Conservation (phyloP, 108 stramenopile species). For the Craspedostauros australis region DNA sequence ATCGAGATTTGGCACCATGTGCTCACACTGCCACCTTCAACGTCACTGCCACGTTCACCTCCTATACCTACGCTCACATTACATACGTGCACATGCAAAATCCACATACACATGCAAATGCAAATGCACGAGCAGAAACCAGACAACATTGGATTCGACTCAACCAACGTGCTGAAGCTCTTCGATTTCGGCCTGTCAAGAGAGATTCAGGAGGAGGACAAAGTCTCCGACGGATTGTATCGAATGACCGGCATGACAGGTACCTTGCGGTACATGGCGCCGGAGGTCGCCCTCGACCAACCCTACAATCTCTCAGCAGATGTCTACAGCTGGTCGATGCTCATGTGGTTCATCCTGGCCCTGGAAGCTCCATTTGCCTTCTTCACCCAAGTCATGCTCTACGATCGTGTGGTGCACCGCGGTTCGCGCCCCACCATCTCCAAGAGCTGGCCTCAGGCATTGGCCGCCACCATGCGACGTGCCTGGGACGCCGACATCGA, state of each 20-base stretch:
- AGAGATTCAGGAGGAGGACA: conserved; percentile 7
- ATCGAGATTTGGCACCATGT: too few relatives aligned
- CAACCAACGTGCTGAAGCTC: conserved; percentile 17
- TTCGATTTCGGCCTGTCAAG: conserved; percentile 41
- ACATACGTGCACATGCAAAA: too few relatives aligned
- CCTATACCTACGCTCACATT: too few relatives aligned
- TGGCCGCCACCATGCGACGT: conserved; percentile 43
- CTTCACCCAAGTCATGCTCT: conserved; percentile 31
- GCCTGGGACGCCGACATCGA: conserved; percentile 48
- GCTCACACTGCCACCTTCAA: too few relatives aligned
- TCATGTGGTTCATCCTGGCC: conserved; percentile 63
- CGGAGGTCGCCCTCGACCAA: conserved; percentile 52
- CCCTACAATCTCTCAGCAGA: conserved; percentile 65
- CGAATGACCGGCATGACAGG: conserved; percentile 36
- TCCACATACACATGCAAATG: too few relatives aligned
- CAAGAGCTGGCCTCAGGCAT: conserved; percentile 51
- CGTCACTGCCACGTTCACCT: too few relatives aligned
- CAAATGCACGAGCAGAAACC: too few relatives aligned
- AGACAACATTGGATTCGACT: conserved; percentile 16
- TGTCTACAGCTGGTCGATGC: conserved; percentile 67
- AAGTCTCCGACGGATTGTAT: conserved; percentile 5
- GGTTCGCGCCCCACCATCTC: conserved; percentile 49
- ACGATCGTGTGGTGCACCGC: conserved; percentile 46
- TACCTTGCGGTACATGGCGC: conserved; percentile 44
- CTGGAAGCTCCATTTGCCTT: conserved; percentile 66